Evolutionary conservation across 768 basidiomycete species (phyloP), one percentile per base, ranked within the genome.

Genomic region (Mycena rebaudengoi): DNA sequence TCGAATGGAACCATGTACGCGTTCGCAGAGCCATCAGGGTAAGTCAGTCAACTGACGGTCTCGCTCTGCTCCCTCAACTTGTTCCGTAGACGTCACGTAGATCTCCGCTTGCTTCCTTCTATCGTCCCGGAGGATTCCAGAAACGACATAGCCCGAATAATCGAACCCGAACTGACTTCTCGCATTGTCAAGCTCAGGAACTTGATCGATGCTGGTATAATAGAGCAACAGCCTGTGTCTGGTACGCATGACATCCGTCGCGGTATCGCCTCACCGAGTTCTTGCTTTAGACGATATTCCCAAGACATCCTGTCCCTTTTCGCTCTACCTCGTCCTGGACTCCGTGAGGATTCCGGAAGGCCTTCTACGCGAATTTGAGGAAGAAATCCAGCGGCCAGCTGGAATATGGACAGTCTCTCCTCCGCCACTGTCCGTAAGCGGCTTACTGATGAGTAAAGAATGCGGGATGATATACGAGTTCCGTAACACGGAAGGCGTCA

Each of bases 391-490:
- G 62, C 83, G 83, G 21, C 93, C 93, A 8, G 91, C 91, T 0
- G 93, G 93, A 2, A 82, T 87, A 61, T 81, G 84, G 71, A 92
- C 90, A 0, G 79, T 85, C 8, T 71, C 74, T 3, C 74, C 85
- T 0, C 91, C 91, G 3, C 85, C 83, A 32, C 73, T 92, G 54
- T 79, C 79, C 3, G 70, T 94, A 43, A 85, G 84, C 51, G 91
- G 87, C 10, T 78, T 96, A 7, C 72, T 95, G 1, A 70, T 96
- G 46, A 96, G 95, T 73, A 86, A 85, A 69, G 86, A 92, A 62
- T 97, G 95, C 71, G 95, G 92, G 4, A 75, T 95, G 37, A 74
- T 94, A 37, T 88, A 88, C 50, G 88, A 89, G 60, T 70, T 94
- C 5, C 81, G 81, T 26, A 84, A 89, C 23, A 86, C 89, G 0